These are phyloP conservation scores for Plasmodium chabaudi DNA, from an alignment of 169 alveolate species.

Conservation along the genomic window DNA sequence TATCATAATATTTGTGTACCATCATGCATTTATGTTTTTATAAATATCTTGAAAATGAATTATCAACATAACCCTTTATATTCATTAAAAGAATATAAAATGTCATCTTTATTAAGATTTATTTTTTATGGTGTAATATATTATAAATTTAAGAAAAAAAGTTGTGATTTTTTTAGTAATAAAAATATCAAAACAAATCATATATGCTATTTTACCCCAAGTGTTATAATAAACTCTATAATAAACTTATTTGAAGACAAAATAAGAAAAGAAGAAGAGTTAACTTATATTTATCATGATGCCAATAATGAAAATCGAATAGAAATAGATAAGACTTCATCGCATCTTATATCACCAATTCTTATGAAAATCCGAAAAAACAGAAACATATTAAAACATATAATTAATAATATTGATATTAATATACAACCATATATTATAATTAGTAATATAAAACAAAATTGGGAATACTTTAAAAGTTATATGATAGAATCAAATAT, in stretches of 20 bases:
- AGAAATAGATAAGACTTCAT: background rate
- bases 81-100: constrained; percentile 20
- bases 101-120: constrained; percentile 10
- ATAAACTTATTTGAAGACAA: constrained; percentile 38
- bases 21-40: constrained; percentile 48
- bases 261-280: background rate
- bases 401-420: constrained; percentile 27
- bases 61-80: constrained; percentile 34
- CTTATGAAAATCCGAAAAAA: constrained; percentile 12
- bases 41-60: constrained; percentile 55
- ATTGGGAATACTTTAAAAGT: constrained; percentile 52
- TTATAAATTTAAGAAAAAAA: constrained; percentile 44
- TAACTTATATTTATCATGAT: background rate
- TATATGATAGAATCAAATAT: constrained; percentile 18
- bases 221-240: constrained; percentile 23
- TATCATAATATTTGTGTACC: constrained; percentile 60
- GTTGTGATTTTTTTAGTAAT: constrained; percentile 28
- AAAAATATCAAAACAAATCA: constrained; percentile 16
- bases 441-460: constrained; percentile 28
- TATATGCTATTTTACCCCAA: constrained; percentile 41
- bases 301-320: background rate
- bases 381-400: constrained; percentile 12
- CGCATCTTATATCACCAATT: constrained; percentile 2
- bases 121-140: constrained; percentile 28
- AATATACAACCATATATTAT: constrained; percentile 45